Evolutionary conservation across 2,329 filamentous ascomycete species (phyloP), one percentile per base, ranked within the genome.

Genomic region (Colletotrichum lupini): DNA sequence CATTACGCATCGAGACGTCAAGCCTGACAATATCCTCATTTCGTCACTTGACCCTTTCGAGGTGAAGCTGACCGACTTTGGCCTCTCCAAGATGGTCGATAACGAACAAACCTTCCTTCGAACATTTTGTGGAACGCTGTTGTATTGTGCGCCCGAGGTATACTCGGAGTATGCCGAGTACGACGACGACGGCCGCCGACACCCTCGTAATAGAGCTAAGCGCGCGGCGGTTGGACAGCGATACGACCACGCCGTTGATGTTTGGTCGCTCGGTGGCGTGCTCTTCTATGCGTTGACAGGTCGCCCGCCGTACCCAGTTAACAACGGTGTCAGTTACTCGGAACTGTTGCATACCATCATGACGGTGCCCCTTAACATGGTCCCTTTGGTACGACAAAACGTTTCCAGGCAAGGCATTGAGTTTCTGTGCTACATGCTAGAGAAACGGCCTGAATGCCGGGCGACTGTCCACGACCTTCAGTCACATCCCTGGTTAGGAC

Each of bases 1-100:
- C 79, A 98, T 99, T 77, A 98, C 96, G 0, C 97, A 99, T 83
- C 93, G 97, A n/a, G 97, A 99, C 82, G 95, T 99, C 79, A 99
- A 99, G 81, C 97, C 97, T 0, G 97, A 99, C 85, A 99, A 99
- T 79, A 98, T 99, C 74, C 87, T 99, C 53, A 94, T 98, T 76
- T 87, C 92, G 12, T 92, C 91, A 1, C 81, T 90, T 11, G 86
- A 92, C 6, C 95, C 95, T 0, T 90, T 98, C 61, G 87, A 90
- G 16, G 93, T 98, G 77, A 98, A 99, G 82, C 87, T 99, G 16
- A 98, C 97, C 0, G 97, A 99, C 80, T 99, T 99, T 84, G 97
- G 97, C 3, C 85, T 99, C 5, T 98, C 97, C 2, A 99, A 99
- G 81, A 95, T 97, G 81, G 92, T 98, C 58, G 93, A 95, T 74